Evolutionary conservation across 768 basidiomycete species (phyloP), one percentile per base, ranked within the genome.

Genomic region (Lactarius psammicola): DNA sequence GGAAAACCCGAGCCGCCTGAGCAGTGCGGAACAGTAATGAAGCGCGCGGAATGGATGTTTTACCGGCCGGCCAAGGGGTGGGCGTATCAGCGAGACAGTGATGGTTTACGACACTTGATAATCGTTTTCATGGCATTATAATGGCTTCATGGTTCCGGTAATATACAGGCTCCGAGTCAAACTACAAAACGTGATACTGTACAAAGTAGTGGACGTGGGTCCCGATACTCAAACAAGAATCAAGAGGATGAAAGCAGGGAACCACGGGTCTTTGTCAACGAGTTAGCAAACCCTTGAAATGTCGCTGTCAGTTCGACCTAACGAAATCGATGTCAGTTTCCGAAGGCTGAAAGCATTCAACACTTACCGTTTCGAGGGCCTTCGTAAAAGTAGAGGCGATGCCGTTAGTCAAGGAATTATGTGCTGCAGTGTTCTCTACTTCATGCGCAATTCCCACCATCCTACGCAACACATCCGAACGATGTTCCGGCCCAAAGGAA

Each of bases 221-320:
- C 9, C 10, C 20, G 7, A 8, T 26, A 49, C n/a, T 46, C 46
- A n/a, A 6, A n/a, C 44, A 23, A 13, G 46, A 26, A n/a, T 26
- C 20, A 80, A 6, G 36, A 38, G 15, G n/a, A 23, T 2, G n/a
- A 30, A 55, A 83, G 70, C 59, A 86, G 71, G 18, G 80, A 76
- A 0, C 81, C 85, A 69, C 84, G 74, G 2, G 85, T 81, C 68
- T 83, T 86, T 67, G 77, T 77, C 73, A 86, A 71, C 1, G 85
- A 84, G 60, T 84, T 81, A 1, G 85, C 84, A 60, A 86, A 79
- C 30, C 81, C 81, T 30, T 85, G 72, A 78, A 86, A 86, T 1
- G 85, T 83, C 68, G 84, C 77, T 1, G 84, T 81, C 7, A 86
- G 77, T 65, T 79, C 78, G 18, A 86, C 76, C 85, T 86, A 65